Evolutionary conservation across 805 yeast genomes (phyloP).

Genomic region (Nakazawaea laoshanensis): DNA sequence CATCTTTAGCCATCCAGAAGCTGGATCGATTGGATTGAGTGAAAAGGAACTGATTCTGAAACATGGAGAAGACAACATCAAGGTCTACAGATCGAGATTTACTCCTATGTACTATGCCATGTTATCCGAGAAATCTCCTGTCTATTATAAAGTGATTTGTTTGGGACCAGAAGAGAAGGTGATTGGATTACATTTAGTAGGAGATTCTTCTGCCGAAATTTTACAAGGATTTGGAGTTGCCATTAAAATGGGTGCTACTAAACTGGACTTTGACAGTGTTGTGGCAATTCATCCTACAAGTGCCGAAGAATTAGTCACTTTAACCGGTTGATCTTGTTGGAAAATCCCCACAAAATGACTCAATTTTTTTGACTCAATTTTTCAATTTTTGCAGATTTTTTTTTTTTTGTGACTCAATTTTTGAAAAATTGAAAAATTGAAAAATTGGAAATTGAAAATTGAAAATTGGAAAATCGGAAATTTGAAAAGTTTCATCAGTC

Average conservation of each 20-base stretch:
- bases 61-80: slow-evolving; percentile 74
- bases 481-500: neutral
- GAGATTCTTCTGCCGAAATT: slow-evolving; percentile 86
- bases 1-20: slow-evolving; percentile 98
- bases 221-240: slow-evolving; percentile 99
- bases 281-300: slow-evolving; percentile 99
- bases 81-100: slow-evolving; percentile 75
- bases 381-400: neutral
- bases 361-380: neutral
- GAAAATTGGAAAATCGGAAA: neutral
- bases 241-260: slow-evolving; percentile 97
- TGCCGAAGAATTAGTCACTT: slow-evolving; percentile 95
- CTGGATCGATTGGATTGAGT: slow-evolving; percentile 85
- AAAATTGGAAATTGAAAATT: too few species aligned
- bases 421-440: neutral
- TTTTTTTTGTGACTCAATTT: neutral
- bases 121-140: slow-evolving; percentile 74
- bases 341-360: neutral
- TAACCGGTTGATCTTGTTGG: slow-evolving; percentile 20
- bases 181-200: slow-evolving; percentile 90
- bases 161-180: slow-evolving; percentile 84
- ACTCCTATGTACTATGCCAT: slow-evolving; percentile 91
- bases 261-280: slow-evolving; percentile 87
- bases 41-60: slow-evolving; percentile 70
- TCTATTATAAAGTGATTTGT: slow-evolving; percentile 75